A percentile compares a stretch with the other conserved stretches of the same genome.
These are phyloP conservation scores for Aspergillus unguis DNA, from an alignment of 2,329 filamentous ascomycete species.

Conservation along the genomic window DNA sequence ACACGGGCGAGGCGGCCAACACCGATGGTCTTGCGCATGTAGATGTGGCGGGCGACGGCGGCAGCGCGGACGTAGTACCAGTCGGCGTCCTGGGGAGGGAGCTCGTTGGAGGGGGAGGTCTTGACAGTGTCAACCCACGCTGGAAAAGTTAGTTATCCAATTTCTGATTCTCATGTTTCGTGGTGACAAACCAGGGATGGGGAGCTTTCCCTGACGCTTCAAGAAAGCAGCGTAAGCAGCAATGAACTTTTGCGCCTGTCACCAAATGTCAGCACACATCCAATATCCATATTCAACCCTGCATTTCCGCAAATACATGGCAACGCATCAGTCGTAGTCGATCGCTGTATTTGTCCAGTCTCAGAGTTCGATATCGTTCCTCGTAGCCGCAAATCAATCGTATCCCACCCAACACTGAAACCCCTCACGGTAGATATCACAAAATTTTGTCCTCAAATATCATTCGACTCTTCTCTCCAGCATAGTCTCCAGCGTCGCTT, in stretches of 20 bases:
- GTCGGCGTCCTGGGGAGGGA: slow-evolving; percentile 96
- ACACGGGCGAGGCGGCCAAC: slow-evolving; percentile 95
- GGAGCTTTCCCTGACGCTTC: slow-evolving; percentile 69
- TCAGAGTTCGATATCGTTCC: background rate
- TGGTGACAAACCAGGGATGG: slow-evolving; percentile 60
- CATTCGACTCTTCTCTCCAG: too few species aligned
- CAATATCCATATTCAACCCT: background rate
- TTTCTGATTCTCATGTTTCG: background rate
- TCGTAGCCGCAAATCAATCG: slow-evolving; percentile 2
- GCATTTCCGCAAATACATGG: too few species aligned
- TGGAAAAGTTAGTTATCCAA: slow-evolving; percentile 35
- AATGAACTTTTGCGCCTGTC: slow-evolving; percentile 66
- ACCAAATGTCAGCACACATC: slow-evolving; percentile 16
- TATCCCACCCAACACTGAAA: background rate
- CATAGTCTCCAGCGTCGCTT: too few species aligned
- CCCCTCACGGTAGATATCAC: background rate
- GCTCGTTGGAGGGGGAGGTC: slow-evolving; percentile 93
- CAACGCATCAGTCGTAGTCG: too few species aligned
- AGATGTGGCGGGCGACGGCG: slow-evolving; percentile 94
- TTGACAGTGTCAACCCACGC: slow-evolving; percentile 99
- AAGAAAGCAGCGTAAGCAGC: slow-evolving; percentile 65
- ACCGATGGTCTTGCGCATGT: slow-evolving; percentile 98
- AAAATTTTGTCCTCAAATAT: too few species aligned
- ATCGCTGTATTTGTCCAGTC: too few species aligned
- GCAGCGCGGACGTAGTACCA: slow-evolving; percentile 93